phyloP scores from a whole-genome alignment of 768 basidiomycete species.

The Lentinus brumalis region DNA sequence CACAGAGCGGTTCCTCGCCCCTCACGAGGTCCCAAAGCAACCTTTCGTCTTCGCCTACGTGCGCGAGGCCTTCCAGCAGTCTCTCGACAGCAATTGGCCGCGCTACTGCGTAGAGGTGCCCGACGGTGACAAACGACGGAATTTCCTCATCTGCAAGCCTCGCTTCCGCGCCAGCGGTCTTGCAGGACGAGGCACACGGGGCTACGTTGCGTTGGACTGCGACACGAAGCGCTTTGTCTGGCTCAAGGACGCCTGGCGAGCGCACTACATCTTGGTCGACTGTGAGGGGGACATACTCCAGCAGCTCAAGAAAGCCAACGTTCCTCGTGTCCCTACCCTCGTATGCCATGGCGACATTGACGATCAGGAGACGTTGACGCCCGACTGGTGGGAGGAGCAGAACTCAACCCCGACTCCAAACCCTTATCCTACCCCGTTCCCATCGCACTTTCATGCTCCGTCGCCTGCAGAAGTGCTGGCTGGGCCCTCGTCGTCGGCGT shows the following conservation, averaged over 20 bases:
- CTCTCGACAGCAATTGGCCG: background rate
- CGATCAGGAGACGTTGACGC: background rate
- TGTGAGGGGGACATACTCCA: background rate
- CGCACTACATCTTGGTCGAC: background rate
- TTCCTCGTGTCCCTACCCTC: background rate
- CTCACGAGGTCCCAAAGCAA: background rate
- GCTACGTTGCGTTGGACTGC: conserved; percentile 17
- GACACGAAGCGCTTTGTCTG: conserved; percentile 5
- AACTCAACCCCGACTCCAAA: background rate
- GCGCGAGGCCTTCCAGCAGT: background rate
- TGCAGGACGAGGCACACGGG: conserved; percentile 6
- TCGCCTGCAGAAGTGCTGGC: too few relatives aligned
- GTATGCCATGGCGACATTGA: conserved; percentile 14
- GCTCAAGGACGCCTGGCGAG: conserved; percentile 19
- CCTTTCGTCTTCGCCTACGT: conserved; percentile 2
- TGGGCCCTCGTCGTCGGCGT: too few relatives aligned
- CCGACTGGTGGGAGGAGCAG: background rate
- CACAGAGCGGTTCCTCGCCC: background rate
- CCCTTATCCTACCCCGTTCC: background rate
- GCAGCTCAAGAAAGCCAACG: background rate
- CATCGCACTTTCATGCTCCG: background rate
- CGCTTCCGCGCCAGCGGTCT: background rate
- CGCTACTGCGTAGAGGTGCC: background rate
- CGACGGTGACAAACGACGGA: background rate
- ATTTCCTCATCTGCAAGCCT: background rate